Conservation (phyloP, 2,329 filamentous ascomycete genomes). For the Fusarium concolor region DNA sequence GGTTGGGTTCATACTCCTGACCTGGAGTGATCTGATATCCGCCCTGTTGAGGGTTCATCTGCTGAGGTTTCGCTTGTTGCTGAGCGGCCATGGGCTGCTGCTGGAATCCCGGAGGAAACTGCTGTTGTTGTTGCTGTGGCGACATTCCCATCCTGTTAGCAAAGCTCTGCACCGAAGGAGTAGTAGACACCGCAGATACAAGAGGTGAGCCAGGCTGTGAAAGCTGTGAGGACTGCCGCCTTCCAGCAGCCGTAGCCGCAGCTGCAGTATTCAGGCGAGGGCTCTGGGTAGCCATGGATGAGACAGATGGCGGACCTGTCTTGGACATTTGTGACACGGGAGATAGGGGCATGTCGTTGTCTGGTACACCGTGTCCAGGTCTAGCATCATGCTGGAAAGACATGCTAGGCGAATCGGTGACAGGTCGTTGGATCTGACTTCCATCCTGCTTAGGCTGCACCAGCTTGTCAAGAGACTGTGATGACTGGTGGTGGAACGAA, state of each 20-base stretch:
- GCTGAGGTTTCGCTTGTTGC: not conserved
- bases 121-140: slow-evolving; percentile 29
- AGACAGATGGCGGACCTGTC: slow-evolving; percentile 40
- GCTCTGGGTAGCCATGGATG: slow-evolving; percentile 44
- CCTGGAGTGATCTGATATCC: slow-evolving; percentile 26
- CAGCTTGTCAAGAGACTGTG: slow-evolving; percentile 40
- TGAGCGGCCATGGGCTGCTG: slow-evolving; percentile 9
- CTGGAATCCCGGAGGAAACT: slow-evolving; percentile 19
- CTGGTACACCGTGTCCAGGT: slow-evolving; percentile 7
- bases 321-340: slow-evolving; percentile 43
- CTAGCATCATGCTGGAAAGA: slow-evolving; percentile 27
- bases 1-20: slow-evolving; percentile 25
- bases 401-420: slow-evolving; percentile 30
- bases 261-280: slow-evolving; percentile 39
- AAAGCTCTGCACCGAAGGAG: slow-evolving; percentile 31
- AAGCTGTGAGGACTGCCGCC: slow-evolving; percentile 32
- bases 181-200: slow-evolving; percentile 26
- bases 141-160: slow-evolving; percentile 24
- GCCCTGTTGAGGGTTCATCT: slow-evolving; percentile 9
- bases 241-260: slow-evolving; percentile 5
- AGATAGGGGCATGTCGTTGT: slow-evolving; percentile 36
- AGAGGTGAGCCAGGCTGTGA: slow-evolving; percentile 25
- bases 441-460: slow-evolving; percentile 18
- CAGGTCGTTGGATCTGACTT: slow-evolving; percentile 25
- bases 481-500: slow-evolving; percentile 30